Evolutionary conservation across 768 basidiomycete species (phyloP).

Genomic region (Leccinellum albellum): DNA sequence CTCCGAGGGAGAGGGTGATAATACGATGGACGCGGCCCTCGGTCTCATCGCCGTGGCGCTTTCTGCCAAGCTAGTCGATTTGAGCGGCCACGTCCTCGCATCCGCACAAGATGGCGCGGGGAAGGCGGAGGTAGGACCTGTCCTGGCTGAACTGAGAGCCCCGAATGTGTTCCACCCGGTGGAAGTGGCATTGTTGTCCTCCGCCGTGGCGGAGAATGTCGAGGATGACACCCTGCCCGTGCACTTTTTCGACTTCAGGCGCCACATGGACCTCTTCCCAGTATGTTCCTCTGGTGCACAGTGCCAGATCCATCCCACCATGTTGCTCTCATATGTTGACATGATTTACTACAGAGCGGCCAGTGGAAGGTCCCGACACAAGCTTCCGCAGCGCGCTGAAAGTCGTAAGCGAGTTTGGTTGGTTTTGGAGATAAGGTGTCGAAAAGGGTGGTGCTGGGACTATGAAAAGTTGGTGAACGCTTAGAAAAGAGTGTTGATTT

Average conservation of each 20-base stretch:
- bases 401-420: background rate
- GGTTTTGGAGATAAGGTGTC: background rate
- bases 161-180: slow-evolving; percentile 15
- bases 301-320: background rate
- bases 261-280: slow-evolving; percentile 16
- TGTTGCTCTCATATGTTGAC: background rate
- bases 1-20: background rate
- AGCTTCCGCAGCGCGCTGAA: background rate
- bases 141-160: slow-evolving; percentile 1
- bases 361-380: slow-evolving; percentile 1
- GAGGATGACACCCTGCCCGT: slow-evolving; percentile 14
- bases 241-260: slow-evolving; percentile 22
- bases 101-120: slow-evolving; percentile 13
- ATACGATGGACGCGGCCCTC: slow-evolving; percentile 13
- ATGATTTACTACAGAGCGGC: background rate
- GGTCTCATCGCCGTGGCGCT: slow-evolving; percentile 13
- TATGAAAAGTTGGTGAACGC: background rate
- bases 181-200: slow-evolving; percentile 20
- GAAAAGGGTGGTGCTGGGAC: background rate
- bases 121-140: background rate
- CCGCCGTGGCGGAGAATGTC: slow-evolving; percentile 20
- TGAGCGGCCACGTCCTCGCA: slow-evolving; percentile 12
- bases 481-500: background rate
- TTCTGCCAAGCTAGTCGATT: slow-evolving; percentile 15
- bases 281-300: slow-evolving; percentile 8